These are phyloP conservation scores for Hibiscus tridactylites DNA, from an alignment of 345 rosid species.

Conservation along the genomic window DNA sequence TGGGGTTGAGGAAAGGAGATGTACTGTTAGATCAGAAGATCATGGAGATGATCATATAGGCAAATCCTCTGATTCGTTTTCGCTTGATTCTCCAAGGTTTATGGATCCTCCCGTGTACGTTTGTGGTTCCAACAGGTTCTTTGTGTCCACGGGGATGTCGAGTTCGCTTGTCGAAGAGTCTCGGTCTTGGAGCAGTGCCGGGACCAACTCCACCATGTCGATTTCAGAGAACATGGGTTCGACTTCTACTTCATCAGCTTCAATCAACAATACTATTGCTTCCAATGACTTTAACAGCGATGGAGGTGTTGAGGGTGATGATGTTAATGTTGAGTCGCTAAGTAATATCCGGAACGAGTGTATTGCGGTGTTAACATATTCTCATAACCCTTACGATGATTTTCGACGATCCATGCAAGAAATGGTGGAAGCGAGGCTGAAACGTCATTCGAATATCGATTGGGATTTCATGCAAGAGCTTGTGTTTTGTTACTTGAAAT, in stretches of 20 bases:
- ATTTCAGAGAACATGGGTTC: conserved; percentile 20
- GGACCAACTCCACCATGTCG: conserved; percentile 13
- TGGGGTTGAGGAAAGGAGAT: conserved; percentile 10
- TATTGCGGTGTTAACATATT: conserved; percentile 45
- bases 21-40: background rate
- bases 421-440: conserved; percentile 50
- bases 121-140: conserved; percentile 39
- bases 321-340: background rate
- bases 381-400: conserved; percentile 49
- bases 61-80: background rate
- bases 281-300: background rate
- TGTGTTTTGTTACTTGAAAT: conserved; percentile 56
- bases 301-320: background rate
- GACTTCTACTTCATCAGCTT: conserved; percentile 25
- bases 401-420: conserved; percentile 73
- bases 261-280: background rate
- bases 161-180: conserved; percentile 46
- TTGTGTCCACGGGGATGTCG: conserved; percentile 33
- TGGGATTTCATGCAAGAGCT: conserved; percentile 91
- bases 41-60: conserved; percentile 2
- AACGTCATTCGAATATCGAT: conserved; percentile 25
- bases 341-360: conserved; percentile 40
- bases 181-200: conserved; percentile 32
- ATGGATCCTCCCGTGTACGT: conserved; percentile 20
- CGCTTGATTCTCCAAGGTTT: conserved; percentile 32